These are phyloP conservation scores for Castanea crenata DNA, from an alignment of 306 rosid species.

Conservation along the genomic window DNA sequence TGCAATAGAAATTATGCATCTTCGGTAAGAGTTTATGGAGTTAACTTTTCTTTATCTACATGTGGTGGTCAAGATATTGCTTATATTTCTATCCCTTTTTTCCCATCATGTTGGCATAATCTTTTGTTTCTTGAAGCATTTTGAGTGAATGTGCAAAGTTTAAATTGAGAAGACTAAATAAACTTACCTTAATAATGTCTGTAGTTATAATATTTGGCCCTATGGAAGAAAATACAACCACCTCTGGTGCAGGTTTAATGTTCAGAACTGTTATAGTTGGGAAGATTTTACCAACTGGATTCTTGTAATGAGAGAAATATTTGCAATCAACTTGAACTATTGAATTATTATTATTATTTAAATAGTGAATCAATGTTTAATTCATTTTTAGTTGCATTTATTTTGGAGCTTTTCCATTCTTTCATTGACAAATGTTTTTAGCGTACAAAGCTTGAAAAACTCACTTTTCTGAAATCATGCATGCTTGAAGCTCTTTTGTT, in stretches of 20 bases:
- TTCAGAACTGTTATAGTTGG: conserved; percentile 36
- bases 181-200: conserved; percentile 61
- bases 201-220: conserved; percentile 67
- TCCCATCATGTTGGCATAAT: background rate
- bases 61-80: background rate
- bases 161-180: background rate
- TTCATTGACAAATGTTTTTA: background rate
- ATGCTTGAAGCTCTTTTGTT: conserved; percentile 57
- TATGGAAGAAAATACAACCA: conserved; percentile 61
- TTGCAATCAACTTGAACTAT: background rate
- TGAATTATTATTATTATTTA: background rate
- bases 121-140: conserved; percentile 8
- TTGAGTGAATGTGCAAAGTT: background rate
- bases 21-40: background rate
- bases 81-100: background rate
- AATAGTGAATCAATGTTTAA: background rate
- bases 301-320: conserved; percentile 36
- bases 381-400: background rate
- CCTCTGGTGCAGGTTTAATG: conserved; percentile 58
- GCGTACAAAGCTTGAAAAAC: conserved; percentile 22
- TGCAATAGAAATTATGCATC: conserved; percentile 29
- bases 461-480: conserved; percentile 50
- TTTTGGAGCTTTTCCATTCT: background rate
- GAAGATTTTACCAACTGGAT: conserved; percentile 52
- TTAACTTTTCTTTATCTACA: background rate